Percentiles rank a stretch among this genome's conserved stretches.
These are phyloP conservation scores for Knoxia roxburghii DNA, from an alignment of 257 asterid genomes.

Conservation along the genomic window DNA sequence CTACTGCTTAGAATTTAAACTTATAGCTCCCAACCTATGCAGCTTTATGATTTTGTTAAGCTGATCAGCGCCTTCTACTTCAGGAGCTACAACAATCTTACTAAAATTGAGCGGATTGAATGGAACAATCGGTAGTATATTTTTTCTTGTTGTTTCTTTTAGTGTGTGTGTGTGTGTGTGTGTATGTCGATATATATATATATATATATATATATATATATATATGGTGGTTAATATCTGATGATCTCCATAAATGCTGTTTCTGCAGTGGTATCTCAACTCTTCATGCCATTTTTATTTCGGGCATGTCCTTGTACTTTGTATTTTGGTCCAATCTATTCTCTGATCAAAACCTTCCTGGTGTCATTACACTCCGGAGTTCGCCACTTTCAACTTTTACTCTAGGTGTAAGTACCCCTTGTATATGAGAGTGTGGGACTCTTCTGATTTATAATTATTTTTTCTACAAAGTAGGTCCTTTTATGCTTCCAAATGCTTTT, in stretches of 20 bases:
- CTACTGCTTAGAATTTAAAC: background rate
- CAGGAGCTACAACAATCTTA: constrained; percentile 64
- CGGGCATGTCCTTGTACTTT: constrained; percentile 66
- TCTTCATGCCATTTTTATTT: constrained; percentile 77
- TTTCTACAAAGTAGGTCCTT: background rate
- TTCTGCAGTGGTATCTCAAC: constrained; percentile 86
- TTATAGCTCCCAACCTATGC: constrained; percentile 23
- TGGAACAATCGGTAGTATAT: constrained; percentile 86
- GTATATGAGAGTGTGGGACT: constrained; percentile 5
- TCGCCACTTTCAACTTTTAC: constrained; percentile 69
- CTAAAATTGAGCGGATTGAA: constrained; percentile 72
- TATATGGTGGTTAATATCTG: constrained; percentile 25
- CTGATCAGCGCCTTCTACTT: constrained; percentile 76
- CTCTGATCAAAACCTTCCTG: constrained; percentile 51
- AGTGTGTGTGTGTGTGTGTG: background rate
- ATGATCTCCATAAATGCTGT: constrained; percentile 21
- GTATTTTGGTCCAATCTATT: constrained; percentile 84
- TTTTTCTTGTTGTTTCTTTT: constrained; percentile 9
- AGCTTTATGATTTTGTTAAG: constrained; percentile 78
- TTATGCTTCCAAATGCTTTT: background rate
- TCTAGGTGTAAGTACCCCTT: constrained; percentile 60
- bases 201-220: too few species aligned
- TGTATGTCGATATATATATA: too few species aligned
- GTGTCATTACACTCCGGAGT: constrained; percentile 57
- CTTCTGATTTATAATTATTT: constrained; percentile 5